These are phyloP conservation scores for Diatrype stigma DNA, from an alignment of 2,329 filamentous ascomycete genomes.

Conservation along the genomic window DNA sequence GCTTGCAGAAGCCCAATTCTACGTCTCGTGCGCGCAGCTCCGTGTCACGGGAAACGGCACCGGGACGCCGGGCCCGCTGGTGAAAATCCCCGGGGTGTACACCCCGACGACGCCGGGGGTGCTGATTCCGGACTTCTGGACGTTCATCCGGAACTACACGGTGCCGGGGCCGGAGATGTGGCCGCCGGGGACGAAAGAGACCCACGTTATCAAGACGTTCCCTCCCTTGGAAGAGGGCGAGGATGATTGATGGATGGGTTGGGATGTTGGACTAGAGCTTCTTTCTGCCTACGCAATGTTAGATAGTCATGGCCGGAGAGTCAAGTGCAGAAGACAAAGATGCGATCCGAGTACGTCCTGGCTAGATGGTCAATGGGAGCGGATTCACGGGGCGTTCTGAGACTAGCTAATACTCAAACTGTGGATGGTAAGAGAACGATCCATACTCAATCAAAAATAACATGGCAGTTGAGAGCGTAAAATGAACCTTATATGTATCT, in stretches of 20 bases:
- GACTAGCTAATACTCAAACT: too few species aligned
- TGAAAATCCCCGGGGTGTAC: slow-evolving; percentile 17
- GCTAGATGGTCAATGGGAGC: too few species aligned
- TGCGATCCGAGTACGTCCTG: too few species aligned
- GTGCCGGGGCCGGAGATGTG: slow-evolving; percentile 15
- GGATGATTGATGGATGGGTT: neutral
- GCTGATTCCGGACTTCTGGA: slow-evolving; percentile 20
- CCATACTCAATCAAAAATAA: too few species aligned
- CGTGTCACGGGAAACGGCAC: neutral
- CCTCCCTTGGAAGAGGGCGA: neutral
- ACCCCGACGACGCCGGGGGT: slow-evolving; percentile 13
- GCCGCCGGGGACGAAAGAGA: slow-evolving; percentile 11
- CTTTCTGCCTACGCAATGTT: too few species aligned
- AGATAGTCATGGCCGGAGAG: too few species aligned
- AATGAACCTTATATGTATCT: too few species aligned
- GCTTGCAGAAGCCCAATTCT: slow-evolving; percentile 12
- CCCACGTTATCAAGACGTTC: slow-evolving; percentile 9
- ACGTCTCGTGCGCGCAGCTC: slow-evolving; percentile 13
- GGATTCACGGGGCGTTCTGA: too few species aligned
- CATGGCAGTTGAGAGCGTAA: too few species aligned
- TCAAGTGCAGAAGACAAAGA: too few species aligned
- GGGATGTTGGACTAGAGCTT: too few species aligned
- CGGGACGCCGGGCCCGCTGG: slow-evolving; percentile 6
- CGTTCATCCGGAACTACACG: slow-evolving; percentile 15
- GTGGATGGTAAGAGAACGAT: too few species aligned